Percentiles rank a stretch among this genome's conserved stretches.
Evolutionary conservation across 192 early-diverging fungal genomes (phyloP).

Genomic region (Entrophospora sp.): DNA sequence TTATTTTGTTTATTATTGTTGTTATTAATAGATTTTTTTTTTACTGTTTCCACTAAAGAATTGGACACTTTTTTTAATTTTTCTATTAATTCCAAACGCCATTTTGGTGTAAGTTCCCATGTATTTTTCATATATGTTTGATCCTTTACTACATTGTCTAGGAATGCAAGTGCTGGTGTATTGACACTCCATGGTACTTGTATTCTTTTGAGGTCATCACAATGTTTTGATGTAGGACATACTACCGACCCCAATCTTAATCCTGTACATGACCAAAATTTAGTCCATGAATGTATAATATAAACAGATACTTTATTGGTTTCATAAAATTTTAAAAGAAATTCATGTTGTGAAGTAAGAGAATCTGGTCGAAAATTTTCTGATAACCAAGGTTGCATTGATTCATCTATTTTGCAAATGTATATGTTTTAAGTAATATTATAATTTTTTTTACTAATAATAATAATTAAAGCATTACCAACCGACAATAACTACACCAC

Average conservation of each 20-base stretch:
- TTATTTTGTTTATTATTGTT: no score
- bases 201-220: conserved; percentile 61
- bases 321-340: conserved; percentile 48
- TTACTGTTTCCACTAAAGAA: not conserved
- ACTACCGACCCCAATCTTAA: conserved; percentile 81
- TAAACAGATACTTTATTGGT: conserved; percentile 66
- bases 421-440: not conserved
- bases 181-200: conserved; percentile 94
- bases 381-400: conserved; percentile 92
- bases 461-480: conserved; percentile 14
- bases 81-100: conserved; percentile 51
- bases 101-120: conserved; percentile 64
- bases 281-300: conserved; percentile 91
- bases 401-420: conserved; percentile 55
- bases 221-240: conserved; percentile 70
- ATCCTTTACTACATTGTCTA: conserved; percentile 68
- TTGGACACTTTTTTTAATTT: conserved; percentile 25
- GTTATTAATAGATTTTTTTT: not conserved
- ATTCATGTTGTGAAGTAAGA: conserved; percentile 66
- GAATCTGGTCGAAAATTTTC: conserved; percentile 71
- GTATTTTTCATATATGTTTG: conserved; percentile 62
- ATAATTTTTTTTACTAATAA: not conserved
- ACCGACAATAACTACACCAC: conserved; percentile 77
- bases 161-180: conserved; percentile 73
- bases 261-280: conserved; percentile 89